Evolutionary conservation across 768 basidiomycete species (phyloP), one percentile per base, ranked within the genome.

Genomic region (Mycena olivaceomarginata): DNA sequence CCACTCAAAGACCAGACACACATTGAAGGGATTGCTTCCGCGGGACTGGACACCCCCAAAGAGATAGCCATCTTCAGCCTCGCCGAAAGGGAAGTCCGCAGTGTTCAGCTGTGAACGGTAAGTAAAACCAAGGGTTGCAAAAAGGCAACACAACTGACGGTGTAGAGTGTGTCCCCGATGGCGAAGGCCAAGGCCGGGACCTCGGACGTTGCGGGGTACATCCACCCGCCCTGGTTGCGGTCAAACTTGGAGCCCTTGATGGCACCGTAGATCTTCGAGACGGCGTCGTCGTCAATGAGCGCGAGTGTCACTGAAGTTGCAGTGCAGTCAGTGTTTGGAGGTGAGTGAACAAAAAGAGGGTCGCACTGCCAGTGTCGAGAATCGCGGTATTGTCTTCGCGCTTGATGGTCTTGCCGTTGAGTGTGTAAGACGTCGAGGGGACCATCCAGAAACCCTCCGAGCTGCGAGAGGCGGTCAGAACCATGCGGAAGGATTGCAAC

Each of bases 391-490:
- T 79, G 43, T 43, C 75, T 8, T 60, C 22, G 43, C 78, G 75
- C 46, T 31, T n/a, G 65, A 76, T 64, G 82, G 85, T 86, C 37
- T 82, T 79, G n/a, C 83, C 82, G 53, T 78, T 75, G 70, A 79
- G 75, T 40, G 76, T 80, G 39, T 79, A 82, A 46, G 81, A 74
- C 15, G 82, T 78, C 3, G 85, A 85, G 20, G 77, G 65, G 43
- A 87, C 85, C 81, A 85, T 83, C 87, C 87, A 88, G 82, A 86
- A 88, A 59, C 87, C 86, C 72, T 85, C 82, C 10, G 85, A 86
- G 74, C 83, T 85, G 75, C 76, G n/a, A 2, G 13, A 43, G 37
- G 67, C 40, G 9, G 67, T 57, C 18, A 67, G 45, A 20, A 9
- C 6, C 16, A 60, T 16, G 40, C 15, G 9, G 46, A 41, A 62